These are phyloP conservation scores for Blepharisma stoltei DNA, from an alignment of 73 alveolate species.

Conservation along the genomic window DNA sequence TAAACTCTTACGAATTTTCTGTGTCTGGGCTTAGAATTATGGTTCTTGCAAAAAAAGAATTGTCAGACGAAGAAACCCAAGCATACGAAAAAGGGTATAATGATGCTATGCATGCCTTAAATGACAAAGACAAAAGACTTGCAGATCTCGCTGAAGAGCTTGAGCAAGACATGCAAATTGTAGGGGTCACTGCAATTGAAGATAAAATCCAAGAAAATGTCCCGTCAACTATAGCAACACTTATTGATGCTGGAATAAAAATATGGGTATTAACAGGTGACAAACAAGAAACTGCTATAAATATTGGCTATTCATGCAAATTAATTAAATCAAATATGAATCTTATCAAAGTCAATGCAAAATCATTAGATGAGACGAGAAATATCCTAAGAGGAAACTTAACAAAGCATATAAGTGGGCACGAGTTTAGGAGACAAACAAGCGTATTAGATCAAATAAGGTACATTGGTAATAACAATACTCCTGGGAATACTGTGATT, in stretches of 20 bases:
- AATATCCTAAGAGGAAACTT: neutral
- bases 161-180: constrained; percentile 41
- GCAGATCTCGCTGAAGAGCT: constrained; percentile 44
- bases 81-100: constrained; percentile 38
- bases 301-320: constrained; percentile 77
- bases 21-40: constrained; percentile 74
- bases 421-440: too few relatives aligned
- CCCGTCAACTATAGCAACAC: constrained; percentile 66
- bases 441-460: too few relatives aligned
- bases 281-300: constrained; percentile 81
- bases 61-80: constrained; percentile 51
- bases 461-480: too few relatives aligned
- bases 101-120: constrained; percentile 10
- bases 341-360: constrained; percentile 1
- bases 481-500: too few relatives aligned
- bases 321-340: constrained; percentile 42
- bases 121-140: neutral
- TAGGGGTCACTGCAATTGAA: constrained; percentile 66
- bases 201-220: constrained; percentile 68
- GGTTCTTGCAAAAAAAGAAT: constrained; percentile 71
- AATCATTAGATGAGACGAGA: neutral
- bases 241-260: constrained; percentile 48
- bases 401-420: too few relatives aligned
- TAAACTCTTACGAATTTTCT: constrained; percentile 34
- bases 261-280: constrained; percentile 49